These are phyloP conservation scores for Euphorbia celastroides DNA, from an alignment of 441 rosid genomes.

Conservation along the genomic window DNA sequence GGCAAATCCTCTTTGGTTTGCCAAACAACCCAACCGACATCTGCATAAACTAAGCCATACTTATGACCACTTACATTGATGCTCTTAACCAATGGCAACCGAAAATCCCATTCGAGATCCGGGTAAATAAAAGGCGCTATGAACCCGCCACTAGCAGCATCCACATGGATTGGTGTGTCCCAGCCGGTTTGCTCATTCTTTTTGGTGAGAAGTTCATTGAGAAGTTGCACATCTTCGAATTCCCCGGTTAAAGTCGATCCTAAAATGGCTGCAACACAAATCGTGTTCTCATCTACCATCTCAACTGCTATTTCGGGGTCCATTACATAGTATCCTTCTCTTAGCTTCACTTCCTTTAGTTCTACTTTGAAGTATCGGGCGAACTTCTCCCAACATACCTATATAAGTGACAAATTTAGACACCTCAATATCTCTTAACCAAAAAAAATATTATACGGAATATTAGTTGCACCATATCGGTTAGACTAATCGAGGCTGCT, in stretches of 20 bases:
- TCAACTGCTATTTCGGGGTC: conserved; percentile 80
- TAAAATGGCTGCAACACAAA: conserved; percentile 81
- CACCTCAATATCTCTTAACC: too few relatives aligned
- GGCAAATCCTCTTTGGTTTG: conserved; percentile 84
- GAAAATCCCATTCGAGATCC: conserved; percentile 80
- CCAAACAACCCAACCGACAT: conserved; percentile 90
- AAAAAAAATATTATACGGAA: too few relatives aligned
- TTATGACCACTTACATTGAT: conserved; percentile 92
- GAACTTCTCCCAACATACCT: conserved; percentile 96
- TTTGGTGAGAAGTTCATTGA: conserved; percentile 56
- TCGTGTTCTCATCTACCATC: conserved; percentile 91
- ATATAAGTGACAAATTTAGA: too few relatives aligned
- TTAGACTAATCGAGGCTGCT: too few relatives aligned
- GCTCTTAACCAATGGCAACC: conserved; percentile 75
- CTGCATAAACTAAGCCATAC: conserved; percentile 88
- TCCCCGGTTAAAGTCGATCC: conserved; percentile 92
- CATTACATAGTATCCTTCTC: conserved; percentile 89
- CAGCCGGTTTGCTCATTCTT: conserved; percentile 84
- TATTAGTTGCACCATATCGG: too few relatives aligned
- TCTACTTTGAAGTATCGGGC: conserved; percentile 89
- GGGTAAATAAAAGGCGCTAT: conserved; percentile 83
- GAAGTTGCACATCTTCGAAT: conserved; percentile 76
- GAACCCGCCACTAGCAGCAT: conserved; percentile 90
- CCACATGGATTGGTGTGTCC: conserved; percentile 90
- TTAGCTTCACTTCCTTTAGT: conserved; percentile 74